Conservation (phyloP, 2,329 filamentous ascomycete genomes). For the Monosporascus sp. region DNA sequence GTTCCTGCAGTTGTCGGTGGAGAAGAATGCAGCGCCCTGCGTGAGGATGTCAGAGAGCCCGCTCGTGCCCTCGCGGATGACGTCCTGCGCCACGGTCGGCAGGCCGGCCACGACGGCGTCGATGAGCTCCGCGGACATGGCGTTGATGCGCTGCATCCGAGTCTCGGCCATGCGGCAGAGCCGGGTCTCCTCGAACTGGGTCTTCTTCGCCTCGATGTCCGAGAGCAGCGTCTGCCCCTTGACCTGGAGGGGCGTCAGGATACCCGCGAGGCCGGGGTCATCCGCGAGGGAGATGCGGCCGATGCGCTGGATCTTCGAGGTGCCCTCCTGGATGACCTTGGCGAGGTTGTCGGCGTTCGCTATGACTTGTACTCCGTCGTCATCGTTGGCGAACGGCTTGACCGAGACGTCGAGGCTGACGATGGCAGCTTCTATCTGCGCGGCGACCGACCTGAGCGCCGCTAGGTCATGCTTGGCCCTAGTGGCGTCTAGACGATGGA, state of each 20-base stretch:
- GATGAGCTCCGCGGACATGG: not conserved
- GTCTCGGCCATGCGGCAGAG: not conserved
- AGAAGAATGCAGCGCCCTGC: not conserved
- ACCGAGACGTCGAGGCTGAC: not conserved
- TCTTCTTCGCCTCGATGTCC: not conserved
- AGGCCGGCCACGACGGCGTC: not conserved
- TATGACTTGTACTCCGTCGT: not conserved
- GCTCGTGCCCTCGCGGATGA: not conserved
- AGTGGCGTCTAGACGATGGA: not conserved
- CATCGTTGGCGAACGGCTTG: not conserved
- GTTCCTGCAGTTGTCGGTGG: not conserved
- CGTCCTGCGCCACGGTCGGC: not conserved
- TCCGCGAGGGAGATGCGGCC: not conserved
- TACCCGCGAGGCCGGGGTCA: not conserved
- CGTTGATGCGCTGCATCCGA: not conserved
- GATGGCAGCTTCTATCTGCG: not conserved
- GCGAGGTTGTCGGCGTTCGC: not conserved
- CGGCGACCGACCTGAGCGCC: not conserved
- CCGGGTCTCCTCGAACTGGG: not conserved
- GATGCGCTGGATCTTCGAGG: not conserved
- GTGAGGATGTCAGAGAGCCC: not conserved
- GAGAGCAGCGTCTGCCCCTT: not conserved
- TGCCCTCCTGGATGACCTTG: not conserved
- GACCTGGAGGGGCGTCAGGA: not conserved
- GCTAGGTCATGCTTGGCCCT: not conserved